phyloP scores from a whole-genome alignment of 192 early-diverging fungal species.

The Endogone sp. region DNA sequence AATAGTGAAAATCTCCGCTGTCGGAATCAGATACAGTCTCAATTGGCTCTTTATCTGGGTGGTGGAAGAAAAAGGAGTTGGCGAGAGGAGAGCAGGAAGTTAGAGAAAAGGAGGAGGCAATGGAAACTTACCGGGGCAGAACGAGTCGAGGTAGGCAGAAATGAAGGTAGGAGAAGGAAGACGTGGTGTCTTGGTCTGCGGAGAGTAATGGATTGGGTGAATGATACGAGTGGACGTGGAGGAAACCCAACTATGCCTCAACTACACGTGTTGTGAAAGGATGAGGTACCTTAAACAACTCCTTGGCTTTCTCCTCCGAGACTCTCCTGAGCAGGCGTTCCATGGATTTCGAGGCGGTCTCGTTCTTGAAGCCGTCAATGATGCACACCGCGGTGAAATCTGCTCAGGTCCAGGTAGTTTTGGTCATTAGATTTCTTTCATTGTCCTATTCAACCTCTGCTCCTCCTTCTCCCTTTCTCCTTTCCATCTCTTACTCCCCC shows the following conservation, averaged over 20 bases:
- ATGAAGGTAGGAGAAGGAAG: conserved; percentile 94
- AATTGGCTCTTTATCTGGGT: conserved; percentile 1
- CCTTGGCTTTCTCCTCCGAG: conserved; percentile 71
- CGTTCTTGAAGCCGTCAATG: conserved; percentile 92
- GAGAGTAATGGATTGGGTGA: conserved; percentile 2
- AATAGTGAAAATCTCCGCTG: conserved; percentile 48
- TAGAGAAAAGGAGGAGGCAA: neutral
- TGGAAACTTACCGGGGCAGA: conserved; percentile 43
- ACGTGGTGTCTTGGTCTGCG: conserved; percentile 40
- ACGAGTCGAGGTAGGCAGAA: conserved; percentile 92
- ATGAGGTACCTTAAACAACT: conserved; percentile 54
- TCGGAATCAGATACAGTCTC: neutral
- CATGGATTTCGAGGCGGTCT: conserved; percentile 67
- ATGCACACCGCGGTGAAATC: conserved; percentile 93
- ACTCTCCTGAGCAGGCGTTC: conserved; percentile 88
- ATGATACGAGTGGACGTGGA: neutral
- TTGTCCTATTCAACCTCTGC: too few relatives aligned
- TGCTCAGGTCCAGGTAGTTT: conserved; percentile 5
- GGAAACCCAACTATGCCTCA: conserved; percentile 1
- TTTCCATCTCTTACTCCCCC: too few relatives aligned
- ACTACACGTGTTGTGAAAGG: neutral
- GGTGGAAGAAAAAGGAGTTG: neutral
- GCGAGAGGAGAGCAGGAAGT: neutral
- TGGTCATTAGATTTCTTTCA: too few relatives aligned
- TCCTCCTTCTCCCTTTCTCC: too few relatives aligned